Percentiles rank a stretch among this genome's conserved stretches.
Conservation (phyloP, 192 early-diverging fungal genomes). For the Haplosporangium gracile region DNA sequence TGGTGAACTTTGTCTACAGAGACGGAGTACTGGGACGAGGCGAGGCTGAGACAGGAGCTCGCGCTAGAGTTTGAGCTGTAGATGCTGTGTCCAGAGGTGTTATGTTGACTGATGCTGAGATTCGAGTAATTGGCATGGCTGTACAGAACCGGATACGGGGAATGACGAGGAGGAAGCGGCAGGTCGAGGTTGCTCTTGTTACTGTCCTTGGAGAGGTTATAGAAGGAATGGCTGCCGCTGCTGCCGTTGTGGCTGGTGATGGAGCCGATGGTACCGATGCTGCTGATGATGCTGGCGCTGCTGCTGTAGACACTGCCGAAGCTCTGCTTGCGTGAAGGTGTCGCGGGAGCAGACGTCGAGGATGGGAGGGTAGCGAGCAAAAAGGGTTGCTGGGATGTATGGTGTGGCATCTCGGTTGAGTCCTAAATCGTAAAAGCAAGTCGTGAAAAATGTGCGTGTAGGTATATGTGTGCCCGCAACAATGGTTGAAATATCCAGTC, state of each 20-base stretch:
- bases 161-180: slow-evolving; percentile 15
- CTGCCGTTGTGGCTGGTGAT: not conserved
- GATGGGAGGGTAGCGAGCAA: slow-evolving; percentile 40
- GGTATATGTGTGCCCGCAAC: not conserved
- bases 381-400: slow-evolving; percentile 28
- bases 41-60: slow-evolving; percentile 29
- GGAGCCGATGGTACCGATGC: slow-evolving; percentile 7
- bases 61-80: slow-evolving; percentile 30
- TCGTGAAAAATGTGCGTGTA: not conserved
- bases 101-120: slow-evolving; percentile 25
- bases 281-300: slow-evolving; percentile 12
- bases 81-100: slow-evolving; percentile 18
- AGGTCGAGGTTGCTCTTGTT: slow-evolving; percentile 49
- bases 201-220: slow-evolving; percentile 40
- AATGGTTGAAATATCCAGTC: not conserved
- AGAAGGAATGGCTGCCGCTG: slow-evolving; percentile 19
- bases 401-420: slow-evolving; percentile 26
- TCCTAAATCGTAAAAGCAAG: not conserved
- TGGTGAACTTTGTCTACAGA: slow-evolving; percentile 32
- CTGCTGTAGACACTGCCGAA: slow-evolving; percentile 23
- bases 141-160: slow-evolving; percentile 25
- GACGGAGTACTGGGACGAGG: slow-evolving; percentile 26
- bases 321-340: slow-evolving; percentile 4
- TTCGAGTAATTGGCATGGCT: slow-evolving; percentile 20
- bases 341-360: slow-evolving; percentile 1